A percentile compares a stretch with the other conserved stretches of the same genome.
phyloP scores from a whole-genome alignment of 768 basidiomycete genomes.

The Pilatotrama ljubarskyi region DNA sequence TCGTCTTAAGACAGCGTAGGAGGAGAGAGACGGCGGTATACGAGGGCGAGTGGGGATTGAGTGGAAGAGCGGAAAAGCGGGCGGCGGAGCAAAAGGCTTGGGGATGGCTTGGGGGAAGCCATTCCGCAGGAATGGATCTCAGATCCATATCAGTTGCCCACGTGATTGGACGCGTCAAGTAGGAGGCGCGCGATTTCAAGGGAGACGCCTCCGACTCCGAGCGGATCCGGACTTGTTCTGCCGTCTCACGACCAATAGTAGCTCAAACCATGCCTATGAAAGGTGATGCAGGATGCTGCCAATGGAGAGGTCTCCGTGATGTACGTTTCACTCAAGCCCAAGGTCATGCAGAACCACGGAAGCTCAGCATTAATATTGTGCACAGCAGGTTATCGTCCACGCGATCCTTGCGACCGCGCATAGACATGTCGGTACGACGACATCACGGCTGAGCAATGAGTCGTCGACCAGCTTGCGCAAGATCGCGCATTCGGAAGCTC shows the following conservation, averaged over 20 bases:
- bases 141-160: background rate
- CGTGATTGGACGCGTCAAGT: background rate
- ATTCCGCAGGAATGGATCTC: conserved; percentile 6
- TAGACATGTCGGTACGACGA: too few species aligned
- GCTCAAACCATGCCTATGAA: too few species aligned
- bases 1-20: background rate
- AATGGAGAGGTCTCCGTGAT: too few species aligned
- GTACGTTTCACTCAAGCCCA: too few species aligned
- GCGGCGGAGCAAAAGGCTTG: conserved; percentile 7
- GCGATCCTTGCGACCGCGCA: too few species aligned
- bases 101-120: conserved; percentile 9
- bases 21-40: background rate
- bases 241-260: background rate
- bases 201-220: background rate
- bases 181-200: conserved; percentile 1
- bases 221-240: background rate
- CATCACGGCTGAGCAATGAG: too few species aligned
- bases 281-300: too few species aligned
- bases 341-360: too few species aligned
- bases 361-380: too few species aligned
- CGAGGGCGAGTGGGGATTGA: conserved; percentile 22
- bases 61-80: conserved; percentile 18
- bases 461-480: too few species aligned
- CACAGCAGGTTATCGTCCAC: too few species aligned
- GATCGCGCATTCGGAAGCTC: too few species aligned